A percentile compares a stretch with the other conserved stretches of the same genome.
Conservation (phyloP, 805 yeast genomes). For the Lipomyces orientalis region DNA sequence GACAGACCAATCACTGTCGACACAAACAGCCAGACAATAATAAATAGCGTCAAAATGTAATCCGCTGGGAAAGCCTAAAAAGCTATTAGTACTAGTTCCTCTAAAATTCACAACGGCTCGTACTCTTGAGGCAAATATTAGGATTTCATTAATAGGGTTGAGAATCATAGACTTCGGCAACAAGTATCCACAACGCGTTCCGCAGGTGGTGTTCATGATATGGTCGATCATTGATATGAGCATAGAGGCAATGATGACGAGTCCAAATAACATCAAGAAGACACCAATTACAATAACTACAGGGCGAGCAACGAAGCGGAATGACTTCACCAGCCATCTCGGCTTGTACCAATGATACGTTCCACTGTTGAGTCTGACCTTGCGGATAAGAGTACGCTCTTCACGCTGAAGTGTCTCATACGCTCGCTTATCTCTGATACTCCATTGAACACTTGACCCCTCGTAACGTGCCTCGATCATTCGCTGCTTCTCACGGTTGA, state of each 20-base stretch:
- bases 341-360: slow-evolving; percentile 29
- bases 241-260: slow-evolving; percentile 34
- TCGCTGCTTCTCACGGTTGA: slow-evolving; percentile 41
- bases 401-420: slow-evolving; percentile 40
- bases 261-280: slow-evolving; percentile 27
- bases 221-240: slow-evolving; percentile 35
- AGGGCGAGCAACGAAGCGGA: slow-evolving; percentile 23
- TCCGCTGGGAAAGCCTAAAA: slow-evolving; percentile 37
- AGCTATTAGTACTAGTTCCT: neutral
- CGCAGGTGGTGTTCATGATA: slow-evolving; percentile 34
- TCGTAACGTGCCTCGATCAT: slow-evolving; percentile 39
- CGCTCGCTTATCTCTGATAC: slow-evolving; percentile 39
- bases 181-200: slow-evolving; percentile 35
- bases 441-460: slow-evolving; percentile 36
- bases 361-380: slow-evolving; percentile 32
- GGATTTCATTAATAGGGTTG: slow-evolving; percentile 35
- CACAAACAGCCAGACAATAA: slow-evolving; percentile 36
- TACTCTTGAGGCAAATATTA: slow-evolving; percentile 32
- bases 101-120: neutral
- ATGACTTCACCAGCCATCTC: slow-evolving; percentile 32
- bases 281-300: slow-evolving; percentile 31
- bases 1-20: slow-evolving; percentile 37
- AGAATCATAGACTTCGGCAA: slow-evolving; percentile 24
- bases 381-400: slow-evolving; percentile 38
- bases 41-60: slow-evolving; percentile 31